Evolutionary conservation across 768 basidiomycete genomes (phyloP), one percentile per base, ranked within the genome.

Genomic region (Leccinum longicurvipes): DNA sequence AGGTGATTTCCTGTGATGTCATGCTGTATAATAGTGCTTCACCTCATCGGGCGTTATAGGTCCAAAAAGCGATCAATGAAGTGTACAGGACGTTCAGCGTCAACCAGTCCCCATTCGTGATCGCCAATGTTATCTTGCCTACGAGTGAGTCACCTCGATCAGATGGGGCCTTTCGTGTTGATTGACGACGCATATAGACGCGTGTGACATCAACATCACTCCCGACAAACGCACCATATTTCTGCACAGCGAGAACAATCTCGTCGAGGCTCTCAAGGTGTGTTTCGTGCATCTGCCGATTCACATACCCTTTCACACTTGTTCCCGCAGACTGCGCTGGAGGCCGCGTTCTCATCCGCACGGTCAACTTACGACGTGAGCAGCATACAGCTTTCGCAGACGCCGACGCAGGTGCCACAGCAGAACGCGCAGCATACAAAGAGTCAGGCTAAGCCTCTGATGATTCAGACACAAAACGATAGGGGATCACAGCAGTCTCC

Each of bases 181-280:
- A 55, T 34, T 24, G 29, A 9, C 4, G 12, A 28, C n/a, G 27
- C 41, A 14, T 17, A 23, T 59, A 94, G 92, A 85, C 54, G 76
- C 83, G 0, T 91, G 84, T 63, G 97, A 99, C 66, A 85, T 99
- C 65, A 99, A 99, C 58, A 90, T 98, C 56, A 91, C 86, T 58
- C 96, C 97, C 0, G 97, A 98, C 74, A 99, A 98, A 67, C 81
- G 96, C n/a, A 95, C 93, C 0, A 89, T 98, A 34, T 86, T 97
- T 50, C 65, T 99, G 11, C 93, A 98, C 62, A 86, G 86, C 67
- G 96, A 99, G 69, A 78, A 77, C 11, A 88, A 87, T 57, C 72
- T 99, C 17, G 78, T 98, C 1, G 73, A 81, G 3, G 83, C 86
- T 0, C 77, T 98, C 39, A 94, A 91, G 76, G 93, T 93, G 52